Evolutionary conservation across 192 early-diverging fungal genomes (phyloP).

Genomic region (Bifiguratus adelaidae): DNA sequence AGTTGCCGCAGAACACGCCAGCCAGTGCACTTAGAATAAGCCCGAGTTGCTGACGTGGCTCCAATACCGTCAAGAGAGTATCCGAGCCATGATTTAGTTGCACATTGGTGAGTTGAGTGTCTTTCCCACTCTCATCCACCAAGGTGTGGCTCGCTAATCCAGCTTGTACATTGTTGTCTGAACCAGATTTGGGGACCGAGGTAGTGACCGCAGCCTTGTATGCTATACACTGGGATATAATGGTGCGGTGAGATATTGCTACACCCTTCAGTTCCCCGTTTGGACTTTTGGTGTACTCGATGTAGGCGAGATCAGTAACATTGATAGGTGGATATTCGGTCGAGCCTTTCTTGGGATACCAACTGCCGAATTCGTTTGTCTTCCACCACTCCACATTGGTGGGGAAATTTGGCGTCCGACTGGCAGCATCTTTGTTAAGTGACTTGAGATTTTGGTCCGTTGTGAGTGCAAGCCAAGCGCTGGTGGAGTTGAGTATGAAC

Average conservation of each 20-base stretch:
- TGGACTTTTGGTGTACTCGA: constrained; percentile 76
- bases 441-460: constrained; percentile 68
- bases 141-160: background rate
- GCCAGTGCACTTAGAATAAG: constrained; percentile 53
- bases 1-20: constrained; percentile 62
- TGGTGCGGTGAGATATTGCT: constrained; percentile 59
- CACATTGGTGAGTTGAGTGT: background rate
- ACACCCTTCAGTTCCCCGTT: constrained; percentile 82
- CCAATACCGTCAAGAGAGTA: constrained; percentile 56
- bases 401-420: constrained; percentile 52
- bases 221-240: constrained; percentile 56
- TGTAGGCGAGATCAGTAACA: constrained; percentile 62
- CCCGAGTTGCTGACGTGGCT: constrained; percentile 76
- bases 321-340: constrained; percentile 34
- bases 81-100: constrained; percentile 19
- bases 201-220: constrained; percentile 10
- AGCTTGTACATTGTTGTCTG: background rate
- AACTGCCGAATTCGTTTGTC: constrained; percentile 66
- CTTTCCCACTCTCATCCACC: background rate
- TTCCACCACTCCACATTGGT: constrained; percentile 68
- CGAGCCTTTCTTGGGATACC: constrained; percentile 36
- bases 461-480: constrained; percentile 60
- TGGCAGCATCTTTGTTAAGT: constrained; percentile 59
- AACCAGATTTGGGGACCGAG: background rate
- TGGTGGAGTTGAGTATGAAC: constrained; percentile 60